Conservation (phyloP, 2,329 filamentous ascomycete genomes). For the Cadophora sp. region DNA sequence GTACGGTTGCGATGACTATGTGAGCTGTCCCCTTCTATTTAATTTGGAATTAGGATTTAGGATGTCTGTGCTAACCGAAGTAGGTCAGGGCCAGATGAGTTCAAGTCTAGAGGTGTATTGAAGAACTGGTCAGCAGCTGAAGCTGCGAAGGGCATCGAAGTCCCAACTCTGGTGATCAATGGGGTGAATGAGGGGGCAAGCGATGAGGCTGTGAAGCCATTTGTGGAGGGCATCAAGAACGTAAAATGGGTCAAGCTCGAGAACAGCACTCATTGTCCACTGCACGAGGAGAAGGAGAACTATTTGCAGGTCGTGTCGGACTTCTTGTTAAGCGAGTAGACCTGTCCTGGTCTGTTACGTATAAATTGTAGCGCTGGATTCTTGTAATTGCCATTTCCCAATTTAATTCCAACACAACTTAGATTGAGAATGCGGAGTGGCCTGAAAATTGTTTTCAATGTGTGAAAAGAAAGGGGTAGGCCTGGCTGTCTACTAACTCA, state of each 20-base stretch:
- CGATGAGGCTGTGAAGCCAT: conserved; percentile 43
- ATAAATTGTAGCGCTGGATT: too few species aligned
- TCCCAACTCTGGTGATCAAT: conserved; percentile 49
- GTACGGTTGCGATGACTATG: conserved; percentile 41
- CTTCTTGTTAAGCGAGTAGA: conserved; percentile 34
- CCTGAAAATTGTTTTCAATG: too few species aligned
- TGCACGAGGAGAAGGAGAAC: conserved; percentile 47
- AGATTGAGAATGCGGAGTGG: too few species aligned
- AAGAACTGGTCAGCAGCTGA: conserved; percentile 47
- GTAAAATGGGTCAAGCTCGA: conserved; percentile 48
- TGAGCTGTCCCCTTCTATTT: neutral
- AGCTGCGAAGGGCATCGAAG: conserved; percentile 46
- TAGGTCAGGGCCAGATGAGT: conserved; percentile 38
- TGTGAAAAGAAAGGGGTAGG: too few species aligned
- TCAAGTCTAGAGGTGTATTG: conserved; percentile 47
- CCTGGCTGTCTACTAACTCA: too few species aligned
- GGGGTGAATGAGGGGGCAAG: conserved; percentile 45
- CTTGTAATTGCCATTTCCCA: too few species aligned
- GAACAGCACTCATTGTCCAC: conserved; percentile 38
- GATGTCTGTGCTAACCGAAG: neutral
- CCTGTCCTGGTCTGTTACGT: too few species aligned
- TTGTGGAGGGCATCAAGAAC: conserved; percentile 45
- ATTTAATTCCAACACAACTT: too few species aligned
- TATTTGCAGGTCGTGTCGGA: conserved; percentile 44
- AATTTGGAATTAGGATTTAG: neutral